These are phyloP conservation scores for Solanum peruvianum DNA, from an alignment of 257 asterid species.

Conservation along the genomic window DNA sequence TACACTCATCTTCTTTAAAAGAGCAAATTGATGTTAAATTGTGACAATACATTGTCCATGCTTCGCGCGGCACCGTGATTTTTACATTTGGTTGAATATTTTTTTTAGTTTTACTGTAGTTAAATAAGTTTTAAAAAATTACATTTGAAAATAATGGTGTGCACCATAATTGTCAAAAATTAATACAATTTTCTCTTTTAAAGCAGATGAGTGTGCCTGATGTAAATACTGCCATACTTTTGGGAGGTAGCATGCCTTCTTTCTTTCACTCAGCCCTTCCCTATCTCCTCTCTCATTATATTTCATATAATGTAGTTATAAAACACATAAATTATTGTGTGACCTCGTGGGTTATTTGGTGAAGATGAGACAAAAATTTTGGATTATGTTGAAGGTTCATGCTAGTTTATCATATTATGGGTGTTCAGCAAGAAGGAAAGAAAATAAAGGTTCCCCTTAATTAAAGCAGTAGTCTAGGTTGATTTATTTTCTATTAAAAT, in stretches of 20 bases:
- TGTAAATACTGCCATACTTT: slow-evolving; percentile 71
- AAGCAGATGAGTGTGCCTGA: slow-evolving; percentile 72
- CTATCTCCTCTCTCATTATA: neutral
- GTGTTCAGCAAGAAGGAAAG: slow-evolving; percentile 81
- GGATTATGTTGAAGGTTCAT: neutral
- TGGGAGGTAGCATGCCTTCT: slow-evolving; percentile 49
- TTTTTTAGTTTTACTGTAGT: no score
- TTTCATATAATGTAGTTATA: neutral
- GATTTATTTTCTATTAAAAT: slow-evolving; percentile 14
- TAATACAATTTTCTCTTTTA: neutral
- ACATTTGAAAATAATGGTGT: neutral
- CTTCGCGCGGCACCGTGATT: no score
- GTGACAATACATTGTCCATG: no score
- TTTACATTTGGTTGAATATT: no score
- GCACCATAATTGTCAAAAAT: neutral
- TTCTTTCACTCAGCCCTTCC: neutral
- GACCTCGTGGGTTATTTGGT: neutral
- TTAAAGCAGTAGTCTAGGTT: slow-evolving; percentile 94
- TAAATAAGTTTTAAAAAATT: no score
- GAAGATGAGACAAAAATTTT: neutral
- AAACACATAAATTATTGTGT: neutral
- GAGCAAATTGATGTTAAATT: no score
- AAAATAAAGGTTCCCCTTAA: slow-evolving; percentile 85
- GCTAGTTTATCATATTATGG: slow-evolving; percentile 25
- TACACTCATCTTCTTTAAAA: no score